These are phyloP conservation scores for Epichloe gansuensis DNA, from an alignment of 2,329 filamentous ascomycete species.

Conservation along the genomic window DNA sequence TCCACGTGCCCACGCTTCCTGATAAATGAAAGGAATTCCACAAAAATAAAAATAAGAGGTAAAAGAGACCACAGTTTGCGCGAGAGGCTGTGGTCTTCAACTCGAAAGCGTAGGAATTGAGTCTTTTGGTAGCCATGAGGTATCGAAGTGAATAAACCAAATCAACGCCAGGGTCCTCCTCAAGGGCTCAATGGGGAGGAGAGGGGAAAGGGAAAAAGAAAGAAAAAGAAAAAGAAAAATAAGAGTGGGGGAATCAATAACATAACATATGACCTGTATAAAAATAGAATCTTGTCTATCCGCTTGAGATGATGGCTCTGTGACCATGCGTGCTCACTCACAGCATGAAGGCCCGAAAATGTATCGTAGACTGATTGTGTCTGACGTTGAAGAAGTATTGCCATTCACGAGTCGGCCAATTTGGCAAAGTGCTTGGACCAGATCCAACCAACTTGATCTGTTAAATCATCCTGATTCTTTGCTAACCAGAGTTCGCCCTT, in stretches of 20 bases:
- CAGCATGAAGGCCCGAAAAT: background rate
- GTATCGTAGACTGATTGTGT: background rate
- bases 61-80: background rate
- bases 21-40: background rate
- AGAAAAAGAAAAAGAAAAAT: background rate
- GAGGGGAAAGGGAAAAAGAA: background rate
- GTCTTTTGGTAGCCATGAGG: background rate
- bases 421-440: slow-evolving; percentile 97
- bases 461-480: slow-evolving; percentile 85
- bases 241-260: background rate
- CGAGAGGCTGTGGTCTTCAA: background rate
- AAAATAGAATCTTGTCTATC: too few relatives aligned
- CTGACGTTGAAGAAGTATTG: background rate
- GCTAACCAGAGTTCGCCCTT: slow-evolving; percentile 97
- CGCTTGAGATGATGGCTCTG: background rate
- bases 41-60: background rate
- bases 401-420: slow-evolving; percentile 35
- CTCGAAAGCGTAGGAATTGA: background rate
- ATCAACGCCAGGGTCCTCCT: background rate
- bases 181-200: background rate
- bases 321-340: background rate
- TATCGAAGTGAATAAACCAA: background rate
- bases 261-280: too few relatives aligned
- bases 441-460: slow-evolving; percentile 80
- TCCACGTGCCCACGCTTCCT: background rate